A percentile compares a stretch with the other conserved stretches of the same genome.
phyloP scores from a whole-genome alignment of 352 stramenopile species.

The Globisporangium cederbergense region DNA sequence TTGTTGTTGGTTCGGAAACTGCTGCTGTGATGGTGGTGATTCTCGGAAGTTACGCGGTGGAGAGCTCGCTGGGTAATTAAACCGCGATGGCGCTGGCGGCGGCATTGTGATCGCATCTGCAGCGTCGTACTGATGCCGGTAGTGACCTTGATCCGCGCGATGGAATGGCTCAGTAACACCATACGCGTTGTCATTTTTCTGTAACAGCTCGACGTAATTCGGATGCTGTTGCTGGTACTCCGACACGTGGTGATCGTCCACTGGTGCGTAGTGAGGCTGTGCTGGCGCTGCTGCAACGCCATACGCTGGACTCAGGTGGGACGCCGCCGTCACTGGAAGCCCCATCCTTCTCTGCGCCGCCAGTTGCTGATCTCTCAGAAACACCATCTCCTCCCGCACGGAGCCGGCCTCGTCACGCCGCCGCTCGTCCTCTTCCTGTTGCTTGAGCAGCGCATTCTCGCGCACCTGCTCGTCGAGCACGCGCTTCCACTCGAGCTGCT shows the following conservation, averaged over 20 bases:
- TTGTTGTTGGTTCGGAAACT: slow-evolving; percentile 13
- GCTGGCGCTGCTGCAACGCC: slow-evolving; percentile 12
- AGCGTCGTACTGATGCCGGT: background rate
- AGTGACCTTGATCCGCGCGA: background rate
- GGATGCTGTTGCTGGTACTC: slow-evolving; percentile 16
- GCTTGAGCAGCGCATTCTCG: slow-evolving; percentile 57
- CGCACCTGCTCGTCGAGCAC: slow-evolving; percentile 71
- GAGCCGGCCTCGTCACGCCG: slow-evolving; percentile 33
- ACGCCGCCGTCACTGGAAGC: background rate
- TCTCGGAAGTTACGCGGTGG: slow-evolving; percentile 11
- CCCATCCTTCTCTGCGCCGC: slow-evolving; percentile 48
- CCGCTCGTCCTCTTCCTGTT: slow-evolving; percentile 38
- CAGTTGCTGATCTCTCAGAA: slow-evolving; percentile 55
- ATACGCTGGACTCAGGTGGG: slow-evolving; percentile 1
- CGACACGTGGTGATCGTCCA: slow-evolving; percentile 7
- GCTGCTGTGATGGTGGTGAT: slow-evolving; percentile 6
- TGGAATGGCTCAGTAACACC: background rate
- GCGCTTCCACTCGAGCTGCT: slow-evolving; percentile 68
- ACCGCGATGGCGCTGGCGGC: slow-evolving; percentile 22
- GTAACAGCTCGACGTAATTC: background rate
- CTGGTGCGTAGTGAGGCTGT: slow-evolving; percentile 3
- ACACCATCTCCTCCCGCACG: slow-evolving; percentile 46
- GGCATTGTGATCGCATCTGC: slow-evolving; percentile 9
- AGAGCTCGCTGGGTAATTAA: background rate
- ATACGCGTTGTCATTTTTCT: background rate